Conservation (phyloP, 495 filamentous ascomycete genomes). For the Aspergillus incahuasiensis region DNA sequence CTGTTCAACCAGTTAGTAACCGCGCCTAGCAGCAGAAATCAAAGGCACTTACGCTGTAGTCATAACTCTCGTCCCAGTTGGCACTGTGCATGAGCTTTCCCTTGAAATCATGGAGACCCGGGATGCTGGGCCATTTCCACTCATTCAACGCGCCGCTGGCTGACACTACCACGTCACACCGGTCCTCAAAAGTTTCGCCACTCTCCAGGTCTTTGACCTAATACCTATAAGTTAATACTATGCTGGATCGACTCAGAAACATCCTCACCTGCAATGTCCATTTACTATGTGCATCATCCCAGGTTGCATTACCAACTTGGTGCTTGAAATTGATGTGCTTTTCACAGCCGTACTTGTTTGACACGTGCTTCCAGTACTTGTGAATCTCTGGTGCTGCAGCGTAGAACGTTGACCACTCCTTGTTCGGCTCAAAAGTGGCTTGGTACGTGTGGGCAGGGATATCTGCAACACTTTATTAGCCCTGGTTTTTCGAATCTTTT, state of each 20-base stretch:
- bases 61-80: constrained; percentile 41
- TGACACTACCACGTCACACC: constrained; percentile 54
- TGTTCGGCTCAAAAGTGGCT: constrained; percentile 49
- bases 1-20: constrained; percentile 21
- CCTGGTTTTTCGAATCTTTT: background rate
- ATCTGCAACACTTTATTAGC: constrained; percentile 20
- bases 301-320: constrained; percentile 31
- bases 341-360: constrained; percentile 37
- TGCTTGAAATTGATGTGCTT: constrained; percentile 39
- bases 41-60: constrained; percentile 22
- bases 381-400: constrained; percentile 53
- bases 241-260: background rate
- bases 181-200: constrained; percentile 35
- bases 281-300: constrained; percentile 33
- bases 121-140: constrained; percentile 52
- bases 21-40: constrained; percentile 7
- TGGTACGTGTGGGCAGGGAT: constrained; percentile 46
- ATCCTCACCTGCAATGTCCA: constrained; percentile 46
- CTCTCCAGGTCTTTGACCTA: constrained; percentile 39
- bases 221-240: background rate
- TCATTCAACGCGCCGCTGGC: constrained; percentile 54
- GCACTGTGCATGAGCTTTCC: constrained; percentile 55
- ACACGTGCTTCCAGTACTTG: constrained; percentile 48
- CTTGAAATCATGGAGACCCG: constrained; percentile 48
- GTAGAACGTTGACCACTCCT: constrained; percentile 59